phyloP scores from a whole-genome alignment of 2,329 filamentous ascomycete genomes.

The Hypoxylon sp. region DNA sequence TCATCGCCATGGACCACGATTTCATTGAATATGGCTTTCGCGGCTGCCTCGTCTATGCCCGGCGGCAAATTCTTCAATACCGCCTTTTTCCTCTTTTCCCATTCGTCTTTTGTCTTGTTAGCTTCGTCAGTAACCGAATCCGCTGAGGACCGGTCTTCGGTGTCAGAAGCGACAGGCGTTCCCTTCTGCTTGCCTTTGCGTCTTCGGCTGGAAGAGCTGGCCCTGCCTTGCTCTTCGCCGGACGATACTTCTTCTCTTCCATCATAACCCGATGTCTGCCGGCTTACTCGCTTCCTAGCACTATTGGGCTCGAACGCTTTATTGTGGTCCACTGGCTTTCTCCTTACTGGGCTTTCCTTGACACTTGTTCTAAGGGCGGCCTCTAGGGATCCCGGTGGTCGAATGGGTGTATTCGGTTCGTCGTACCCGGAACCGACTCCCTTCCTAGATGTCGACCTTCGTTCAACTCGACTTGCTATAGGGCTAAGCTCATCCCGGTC shows the following conservation, averaged over 20 bases:
- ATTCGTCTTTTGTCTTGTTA: slow-evolving; percentile 63
- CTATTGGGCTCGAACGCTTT: slow-evolving; percentile 46
- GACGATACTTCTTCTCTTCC: slow-evolving; percentile 41
- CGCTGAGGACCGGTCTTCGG: slow-evolving; percentile 64
- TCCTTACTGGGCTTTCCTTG: slow-evolving; percentile 38
- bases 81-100: slow-evolving; percentile 73
- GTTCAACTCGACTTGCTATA: slow-evolving; percentile 34
- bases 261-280: slow-evolving; percentile 35
- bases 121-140: slow-evolving; percentile 60
- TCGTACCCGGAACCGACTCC: slow-evolving; percentile 39
- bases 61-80: slow-evolving; percentile 84
- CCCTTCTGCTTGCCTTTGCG: slow-evolving; percentile 58
- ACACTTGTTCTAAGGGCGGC: slow-evolving; percentile 35
- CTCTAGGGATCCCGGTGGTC: slow-evolving; percentile 32
- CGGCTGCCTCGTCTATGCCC: slow-evolving; percentile 85
- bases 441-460: slow-evolving; percentile 39
- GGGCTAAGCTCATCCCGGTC: slow-evolving; percentile 48
- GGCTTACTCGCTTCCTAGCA: slow-evolving; percentile 44
- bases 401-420: slow-evolving; percentile 37
- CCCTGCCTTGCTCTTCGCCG: slow-evolving; percentile 46
- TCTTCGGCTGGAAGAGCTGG: slow-evolving; percentile 41
- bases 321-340: slow-evolving; percentile 41
- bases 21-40: slow-evolving; percentile 94
- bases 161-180: slow-evolving; percentile 60
- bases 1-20: slow-evolving; percentile 95